phyloP scores from a whole-genome alignment of 257 asterid genomes.

The Nicotiana otophora region DNA sequence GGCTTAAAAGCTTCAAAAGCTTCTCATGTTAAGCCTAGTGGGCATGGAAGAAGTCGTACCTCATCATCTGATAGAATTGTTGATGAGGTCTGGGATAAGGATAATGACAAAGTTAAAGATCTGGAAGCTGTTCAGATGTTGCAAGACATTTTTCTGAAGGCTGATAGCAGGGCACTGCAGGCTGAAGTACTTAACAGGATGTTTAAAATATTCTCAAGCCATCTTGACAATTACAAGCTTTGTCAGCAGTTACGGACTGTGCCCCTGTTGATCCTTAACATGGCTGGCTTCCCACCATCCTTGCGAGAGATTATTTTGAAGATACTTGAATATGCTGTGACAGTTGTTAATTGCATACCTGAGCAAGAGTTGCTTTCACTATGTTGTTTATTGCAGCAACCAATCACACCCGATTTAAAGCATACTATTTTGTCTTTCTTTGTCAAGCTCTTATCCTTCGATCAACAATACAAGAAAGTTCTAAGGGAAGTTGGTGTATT shows the following conservation, averaged over 20 bases:
- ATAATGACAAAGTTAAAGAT: constrained; percentile 81
- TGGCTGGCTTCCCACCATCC: constrained; percentile 84
- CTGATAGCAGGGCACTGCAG: constrained; percentile 83
- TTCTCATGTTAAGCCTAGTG: constrained; percentile 51
- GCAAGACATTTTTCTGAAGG: constrained; percentile 92
- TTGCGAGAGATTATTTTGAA: constrained; percentile 90
- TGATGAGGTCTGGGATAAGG: constrained; percentile 85
- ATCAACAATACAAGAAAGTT: constrained; percentile 93
- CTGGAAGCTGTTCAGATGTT: constrained; percentile 94
- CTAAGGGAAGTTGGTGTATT: constrained; percentile 96
- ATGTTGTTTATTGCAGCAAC: constrained; percentile 94
- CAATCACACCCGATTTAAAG: constrained; percentile 71
- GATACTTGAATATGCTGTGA: constrained; percentile 95
- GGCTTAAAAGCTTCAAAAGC: constrained; percentile 44
- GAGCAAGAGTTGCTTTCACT: constrained; percentile 98
- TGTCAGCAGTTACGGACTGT: constrained; percentile 95
- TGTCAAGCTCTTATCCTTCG: constrained; percentile 91
- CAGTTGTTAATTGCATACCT: constrained; percentile 90
- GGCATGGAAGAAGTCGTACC: constrained; percentile 65
- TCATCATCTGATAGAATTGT: constrained; percentile 62
- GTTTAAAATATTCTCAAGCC: constrained; percentile 93
- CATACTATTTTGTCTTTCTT: constrained; percentile 79
- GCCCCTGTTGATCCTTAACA: constrained; percentile 91
- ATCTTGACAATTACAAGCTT: constrained; percentile 85
- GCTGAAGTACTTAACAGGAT: constrained; percentile 87